Percentiles rank a stretch among this genome's conserved stretches.
Evolutionary conservation across 176 grass and related monocot genomes (phyloP).

Genomic region (Otatea glauca): DNA sequence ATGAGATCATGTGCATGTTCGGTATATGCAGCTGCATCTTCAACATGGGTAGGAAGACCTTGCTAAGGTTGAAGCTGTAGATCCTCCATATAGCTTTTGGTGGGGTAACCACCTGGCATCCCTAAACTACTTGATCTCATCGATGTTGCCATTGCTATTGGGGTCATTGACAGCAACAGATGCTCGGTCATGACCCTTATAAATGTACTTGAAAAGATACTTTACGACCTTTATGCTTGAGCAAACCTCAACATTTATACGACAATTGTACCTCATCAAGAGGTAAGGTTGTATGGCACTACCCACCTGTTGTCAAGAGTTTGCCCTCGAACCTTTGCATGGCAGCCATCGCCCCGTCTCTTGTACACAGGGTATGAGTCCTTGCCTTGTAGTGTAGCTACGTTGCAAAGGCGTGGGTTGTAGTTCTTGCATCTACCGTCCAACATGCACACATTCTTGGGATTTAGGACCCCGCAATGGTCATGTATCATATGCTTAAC

Average conservation of each 20-base stretch:
- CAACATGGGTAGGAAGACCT: not conserved
- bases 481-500: not conserved
- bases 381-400: no score
- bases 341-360: no score
- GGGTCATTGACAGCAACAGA: not conserved
- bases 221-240: constrained; percentile 25
- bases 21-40: not conserved
- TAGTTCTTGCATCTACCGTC: no score
- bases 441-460: no score
- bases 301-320: no score
- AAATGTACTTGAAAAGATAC: constrained; percentile 35
- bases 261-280: constrained; percentile 8
- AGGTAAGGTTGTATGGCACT: not conserved
- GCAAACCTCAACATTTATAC: constrained; percentile 39
- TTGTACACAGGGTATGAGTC: no score
- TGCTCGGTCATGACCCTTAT: not conserved
- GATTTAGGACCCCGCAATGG: not conserved
- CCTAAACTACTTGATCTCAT: not conserved
- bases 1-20: not conserved
- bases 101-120: not conserved
- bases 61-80: not conserved
- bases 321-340: no score
- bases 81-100: no score
- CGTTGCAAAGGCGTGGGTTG: no score
- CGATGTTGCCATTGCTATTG: not conserved